phyloP scores from a whole-genome alignment of 2,329 filamentous ascomycete species.

The Epichloe festucae region DNA sequence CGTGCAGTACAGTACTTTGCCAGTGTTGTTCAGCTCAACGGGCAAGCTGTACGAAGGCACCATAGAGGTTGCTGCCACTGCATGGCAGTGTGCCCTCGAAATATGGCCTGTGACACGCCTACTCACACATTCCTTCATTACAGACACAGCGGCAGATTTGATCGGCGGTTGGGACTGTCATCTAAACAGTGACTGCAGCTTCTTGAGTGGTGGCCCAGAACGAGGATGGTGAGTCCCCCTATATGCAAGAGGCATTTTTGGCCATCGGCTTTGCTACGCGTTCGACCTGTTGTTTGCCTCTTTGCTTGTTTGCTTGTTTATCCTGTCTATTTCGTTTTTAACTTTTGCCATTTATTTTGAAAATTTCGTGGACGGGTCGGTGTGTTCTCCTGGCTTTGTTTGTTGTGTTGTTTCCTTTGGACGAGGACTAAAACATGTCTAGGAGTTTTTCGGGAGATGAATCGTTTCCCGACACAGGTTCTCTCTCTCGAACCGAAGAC shows the following conservation, averaged over 20 bases:
- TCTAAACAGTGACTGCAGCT: conserved; percentile 73
- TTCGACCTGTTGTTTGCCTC: not conserved
- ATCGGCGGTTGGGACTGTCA: conserved; percentile 70
- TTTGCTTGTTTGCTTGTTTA: not conserved
- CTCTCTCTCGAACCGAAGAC: conserved; percentile 17
- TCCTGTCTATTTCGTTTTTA: not conserved
- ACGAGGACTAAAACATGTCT: conserved; percentile 9
- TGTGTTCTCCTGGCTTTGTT: conserved; percentile 1
- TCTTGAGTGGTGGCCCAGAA: conserved; percentile 68
- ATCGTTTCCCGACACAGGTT: conserved; percentile 32
- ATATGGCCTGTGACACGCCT: not conserved
- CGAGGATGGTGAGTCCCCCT: conserved; percentile 60
- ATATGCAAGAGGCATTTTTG: not conserved
- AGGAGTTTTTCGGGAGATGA: conserved; percentile 44
- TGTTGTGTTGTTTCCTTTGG: not conserved
- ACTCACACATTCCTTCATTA: not conserved
- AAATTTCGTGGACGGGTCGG: conserved; percentile 3
- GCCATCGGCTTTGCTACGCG: not conserved
- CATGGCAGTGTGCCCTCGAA: not conserved
- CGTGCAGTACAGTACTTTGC: not conserved
- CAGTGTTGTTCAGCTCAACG: not conserved
- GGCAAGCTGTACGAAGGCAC: not conserved
- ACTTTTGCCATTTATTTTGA: not conserved
- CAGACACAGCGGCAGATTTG: conserved; percentile 5
- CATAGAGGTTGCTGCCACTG: not conserved